These are phyloP conservation scores for Meyerozyma elateridarum DNA, from an alignment of 1,139 yeast species.

Conservation along the genomic window DNA sequence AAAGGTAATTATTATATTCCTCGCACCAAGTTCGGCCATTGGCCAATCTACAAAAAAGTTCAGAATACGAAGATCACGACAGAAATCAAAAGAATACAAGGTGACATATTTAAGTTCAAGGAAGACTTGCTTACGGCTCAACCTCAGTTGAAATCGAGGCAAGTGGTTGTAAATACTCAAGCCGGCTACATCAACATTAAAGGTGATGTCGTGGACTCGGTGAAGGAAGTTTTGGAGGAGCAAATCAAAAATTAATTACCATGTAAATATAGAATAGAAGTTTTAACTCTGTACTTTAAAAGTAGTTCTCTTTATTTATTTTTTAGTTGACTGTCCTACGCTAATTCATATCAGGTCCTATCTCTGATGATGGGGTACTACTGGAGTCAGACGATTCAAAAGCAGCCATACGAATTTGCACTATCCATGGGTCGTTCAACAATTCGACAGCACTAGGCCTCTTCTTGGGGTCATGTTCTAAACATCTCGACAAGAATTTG, in stretches of 20 bases:
- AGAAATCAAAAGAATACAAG: conserved; percentile 60
- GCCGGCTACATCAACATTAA: conserved; percentile 47
- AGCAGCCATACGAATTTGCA: conserved; percentile 66
- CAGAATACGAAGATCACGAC: conserved; percentile 53
- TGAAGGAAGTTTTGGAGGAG: conserved; percentile 34
- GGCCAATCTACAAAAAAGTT: conserved; percentile 64
- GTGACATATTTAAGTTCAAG: conserved; percentile 56
- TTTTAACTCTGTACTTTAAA: not conserved
- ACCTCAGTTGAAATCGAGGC: conserved; percentile 39
- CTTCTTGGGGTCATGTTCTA: conserved; percentile 76
- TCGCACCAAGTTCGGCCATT: conserved; percentile 55
- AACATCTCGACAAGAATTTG: conserved; percentile 66
- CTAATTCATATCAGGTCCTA: conserved; percentile 12
- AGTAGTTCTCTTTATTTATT: no score
- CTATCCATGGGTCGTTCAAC: conserved; percentile 87
- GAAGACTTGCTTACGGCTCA: conserved; percentile 48
- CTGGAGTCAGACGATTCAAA: conserved; percentile 44
- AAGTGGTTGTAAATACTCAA: conserved; percentile 37
- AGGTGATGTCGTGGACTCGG: conserved; percentile 49
- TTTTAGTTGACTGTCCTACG: no score
- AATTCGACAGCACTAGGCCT: conserved; percentile 84
- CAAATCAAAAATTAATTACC: conserved; percentile 2
- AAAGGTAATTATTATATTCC: conserved; percentile 42
- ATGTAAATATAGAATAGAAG: conserved; percentile 1
- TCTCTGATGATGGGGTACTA: conserved; percentile 39